Base-by-base conservation (phyloP, 2,329 filamentous ascomycete genomes). In the Fusarium begoniae region DNA sequence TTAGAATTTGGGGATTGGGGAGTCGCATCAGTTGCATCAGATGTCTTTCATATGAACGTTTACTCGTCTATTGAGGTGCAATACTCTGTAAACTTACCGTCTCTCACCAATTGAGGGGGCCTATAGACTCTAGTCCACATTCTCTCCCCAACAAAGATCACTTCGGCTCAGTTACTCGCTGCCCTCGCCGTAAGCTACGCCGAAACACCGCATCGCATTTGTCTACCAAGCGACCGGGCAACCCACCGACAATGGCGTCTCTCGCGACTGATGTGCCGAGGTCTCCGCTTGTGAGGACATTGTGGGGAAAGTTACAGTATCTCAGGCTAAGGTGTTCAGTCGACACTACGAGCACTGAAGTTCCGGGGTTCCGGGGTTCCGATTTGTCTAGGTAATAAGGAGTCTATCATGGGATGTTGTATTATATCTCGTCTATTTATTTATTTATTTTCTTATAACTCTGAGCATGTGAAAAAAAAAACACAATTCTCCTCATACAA, bases 161-260 rank as follows among this genome's bases (percentile, higher is more conserved):
- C 22, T 37, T 24, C 18, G 41, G 37, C 24, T 55, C 26, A 40
- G 22, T 24, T 28, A 17, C 57, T 62, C 68, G 53, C 50, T 40
- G 47, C 60, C 30, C 72, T 78, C 77, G 77, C 72, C 72, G 68
- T 48, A 61, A 78, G 75, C 75, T 78, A 74, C 68, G 68, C 77
- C 77, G 77, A 78, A 73, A 64, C 56, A 67, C 76, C 74, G 74
- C 60, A 41, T 38, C 65, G 58, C 58, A 62, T 44, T 56, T 67
- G 56, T 59, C 53, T 54, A 57, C 62, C 56, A 59, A 66, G 63
- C 70, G 73, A 47, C 75, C 76, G 76, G 76, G 60, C 76, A 75
- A 77, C 65, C 62, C 68, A 69, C 76, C 76, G 76, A 70, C 51
- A 47, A 69, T 61, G 50, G 17, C 60, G 28, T 59, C 66, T 62